Percentiles rank a stretch among this genome's conserved stretches.
phyloP scores from a whole-genome alignment of 192 early-diverging fungal species.

The Backusella liffmaniae region DNA sequence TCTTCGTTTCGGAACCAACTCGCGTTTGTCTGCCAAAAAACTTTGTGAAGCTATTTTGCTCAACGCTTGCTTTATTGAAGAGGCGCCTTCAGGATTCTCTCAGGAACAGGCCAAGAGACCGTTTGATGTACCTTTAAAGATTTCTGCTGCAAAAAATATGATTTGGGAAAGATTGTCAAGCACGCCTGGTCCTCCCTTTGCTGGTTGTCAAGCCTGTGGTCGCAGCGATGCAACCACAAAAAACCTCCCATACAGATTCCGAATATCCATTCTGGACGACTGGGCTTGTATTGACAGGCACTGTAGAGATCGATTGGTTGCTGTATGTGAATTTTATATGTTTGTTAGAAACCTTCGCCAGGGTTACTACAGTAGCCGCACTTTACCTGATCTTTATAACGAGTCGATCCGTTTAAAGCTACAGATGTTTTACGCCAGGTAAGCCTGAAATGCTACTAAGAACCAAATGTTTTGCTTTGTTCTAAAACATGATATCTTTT shows the following conservation, averaged over 20 bases:
- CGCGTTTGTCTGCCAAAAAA: conserved; percentile 84
- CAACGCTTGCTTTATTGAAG: conserved; percentile 88
- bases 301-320: conserved; percentile 90
- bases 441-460: background rate
- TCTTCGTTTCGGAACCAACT: conserved; percentile 87
- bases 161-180: conserved; percentile 52
- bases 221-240: conserved; percentile 33
- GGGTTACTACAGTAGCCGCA: conserved; percentile 75
- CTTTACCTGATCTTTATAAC: conserved; percentile 76
- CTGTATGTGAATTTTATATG: conserved; percentile 91
- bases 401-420: conserved; percentile 82
- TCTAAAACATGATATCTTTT: background rate
- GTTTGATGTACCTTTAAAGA: conserved; percentile 44
- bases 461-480: background rate
- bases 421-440: conserved; percentile 82
- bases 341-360: conserved; percentile 89
- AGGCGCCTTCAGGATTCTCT: conserved; percentile 55
- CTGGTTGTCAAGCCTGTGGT: conserved; percentile 55
- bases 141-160: conserved; percentile 48
- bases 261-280: conserved; percentile 65
- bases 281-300: conserved; percentile 76
- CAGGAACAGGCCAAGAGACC: conserved; percentile 42
- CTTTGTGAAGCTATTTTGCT: conserved; percentile 82
- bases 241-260: conserved; percentile 60
- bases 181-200: conserved; percentile 27